phyloP scores from a whole-genome alignment of 2,329 filamentous ascomycete genomes.

The Alternaria sp. region DNA sequence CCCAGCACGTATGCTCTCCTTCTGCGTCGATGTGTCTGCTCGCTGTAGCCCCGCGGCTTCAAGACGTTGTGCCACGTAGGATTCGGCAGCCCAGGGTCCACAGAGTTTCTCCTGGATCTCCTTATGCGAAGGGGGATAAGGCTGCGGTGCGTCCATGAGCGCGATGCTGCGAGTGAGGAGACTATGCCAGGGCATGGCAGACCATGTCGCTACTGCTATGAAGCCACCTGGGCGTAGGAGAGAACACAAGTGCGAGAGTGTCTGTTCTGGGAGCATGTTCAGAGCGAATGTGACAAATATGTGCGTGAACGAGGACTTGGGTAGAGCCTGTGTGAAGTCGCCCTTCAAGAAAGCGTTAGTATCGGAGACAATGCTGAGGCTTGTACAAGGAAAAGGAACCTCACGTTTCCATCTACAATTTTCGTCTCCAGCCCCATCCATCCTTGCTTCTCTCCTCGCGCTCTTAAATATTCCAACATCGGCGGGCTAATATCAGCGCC shows the following conservation, averaged over 20 bases:
- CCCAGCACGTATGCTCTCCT: conserved; percentile 14
- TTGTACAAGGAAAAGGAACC: background rate
- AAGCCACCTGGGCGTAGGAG: conserved; percentile 26
- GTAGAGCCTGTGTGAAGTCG: conserved; percentile 21
- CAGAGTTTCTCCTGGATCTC: conserved; percentile 20
- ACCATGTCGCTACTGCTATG: conserved; percentile 36
- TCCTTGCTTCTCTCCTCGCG: conserved; percentile 24
- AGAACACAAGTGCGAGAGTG: conserved; percentile 12
- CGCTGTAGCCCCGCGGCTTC: conserved; percentile 23
- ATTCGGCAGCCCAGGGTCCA: conserved; percentile 17
- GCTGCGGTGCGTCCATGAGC: conserved; percentile 9
- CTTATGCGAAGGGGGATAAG: conserved; percentile 9
- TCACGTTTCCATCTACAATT: conserved; percentile 29
- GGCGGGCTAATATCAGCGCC: conserved; percentile 32
- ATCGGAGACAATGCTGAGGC: background rate
- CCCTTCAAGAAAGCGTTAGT: background rate
- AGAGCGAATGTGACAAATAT: conserved; percentile 37
- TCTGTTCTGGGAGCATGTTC: conserved; percentile 23
- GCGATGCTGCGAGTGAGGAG: conserved; percentile 18
- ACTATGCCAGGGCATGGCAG: conserved; percentile 23
- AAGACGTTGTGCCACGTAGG: conserved; percentile 25
- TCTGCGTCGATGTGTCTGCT: conserved; percentile 23
- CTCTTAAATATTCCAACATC: conserved; percentile 32
- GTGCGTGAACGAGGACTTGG: conserved; percentile 26
- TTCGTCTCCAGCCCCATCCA: conserved; percentile 28